Conservation (phyloP, 306 rosid species). For the Casuarina equisetifolia region DNA sequence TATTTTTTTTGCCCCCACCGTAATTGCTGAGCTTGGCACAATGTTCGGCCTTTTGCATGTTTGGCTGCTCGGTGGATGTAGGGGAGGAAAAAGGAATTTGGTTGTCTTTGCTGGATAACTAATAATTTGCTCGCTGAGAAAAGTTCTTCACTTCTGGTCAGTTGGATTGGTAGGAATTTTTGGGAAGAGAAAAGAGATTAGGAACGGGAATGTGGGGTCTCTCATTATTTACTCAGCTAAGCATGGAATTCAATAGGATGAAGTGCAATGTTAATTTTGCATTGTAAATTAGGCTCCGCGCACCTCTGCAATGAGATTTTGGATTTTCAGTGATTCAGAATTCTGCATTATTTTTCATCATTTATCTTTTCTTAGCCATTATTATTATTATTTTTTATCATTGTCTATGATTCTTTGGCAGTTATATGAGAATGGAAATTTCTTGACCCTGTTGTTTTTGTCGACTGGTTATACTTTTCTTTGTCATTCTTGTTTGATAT, state of each 20-base stretch:
- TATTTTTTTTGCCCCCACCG: no score
- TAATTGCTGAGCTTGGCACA: background rate
- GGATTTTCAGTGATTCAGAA: background rate
- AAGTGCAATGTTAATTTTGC: background rate
- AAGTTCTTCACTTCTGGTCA: background rate
- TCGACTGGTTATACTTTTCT: background rate
- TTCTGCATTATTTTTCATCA: background rate
- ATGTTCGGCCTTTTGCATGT: background rate
- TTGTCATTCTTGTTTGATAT: conserved; percentile 1
- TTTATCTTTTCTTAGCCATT: background rate
- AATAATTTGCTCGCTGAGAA: background rate
- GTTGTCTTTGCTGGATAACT: background rate
- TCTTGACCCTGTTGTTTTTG: background rate
- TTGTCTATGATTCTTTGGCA: background rate
- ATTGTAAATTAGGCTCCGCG: background rate
- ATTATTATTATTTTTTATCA: background rate
- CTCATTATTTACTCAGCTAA: background rate
- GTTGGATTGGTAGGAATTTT: background rate
- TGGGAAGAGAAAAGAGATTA: background rate
- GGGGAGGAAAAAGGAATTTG: background rate
- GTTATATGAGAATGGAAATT: background rate
- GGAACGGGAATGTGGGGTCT: background rate
- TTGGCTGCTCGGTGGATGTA: background rate
- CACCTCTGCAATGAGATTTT: background rate
- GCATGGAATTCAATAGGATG: no score